Evolutionary conservation across 805 yeast species (phyloP).

Genomic region (Kazachstania psychrophila): DNA sequence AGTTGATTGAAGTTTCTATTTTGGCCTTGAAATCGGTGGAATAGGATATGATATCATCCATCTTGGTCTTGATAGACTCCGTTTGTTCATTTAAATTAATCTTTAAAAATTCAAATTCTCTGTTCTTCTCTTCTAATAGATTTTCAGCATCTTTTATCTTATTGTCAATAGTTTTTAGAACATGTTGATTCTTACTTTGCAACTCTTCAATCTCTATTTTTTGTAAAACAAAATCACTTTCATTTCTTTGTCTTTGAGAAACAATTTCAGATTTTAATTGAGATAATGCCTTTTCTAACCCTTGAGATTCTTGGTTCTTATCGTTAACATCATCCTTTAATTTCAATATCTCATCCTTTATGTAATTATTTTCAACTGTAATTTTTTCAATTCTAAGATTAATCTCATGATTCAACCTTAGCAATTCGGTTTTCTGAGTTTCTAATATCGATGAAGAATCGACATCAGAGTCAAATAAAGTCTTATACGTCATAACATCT

Average conservation of each 20-base stretch:
- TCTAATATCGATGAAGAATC: constrained; percentile 11
- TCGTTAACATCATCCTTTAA: constrained; percentile 47
- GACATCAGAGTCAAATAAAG: constrained; percentile 7
- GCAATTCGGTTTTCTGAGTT: constrained; percentile 24
- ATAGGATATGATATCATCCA: constrained; percentile 49
- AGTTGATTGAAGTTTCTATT: constrained; percentile 36
- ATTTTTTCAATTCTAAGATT: constrained; percentile 20
- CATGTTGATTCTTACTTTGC: constrained; percentile 45
- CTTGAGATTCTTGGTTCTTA: constrained; percentile 47
- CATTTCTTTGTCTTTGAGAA: constrained; percentile 44
- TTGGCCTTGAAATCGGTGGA: constrained; percentile 57
- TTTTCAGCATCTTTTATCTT: constrained; percentile 18
- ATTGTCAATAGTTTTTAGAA: constrained; percentile 37
- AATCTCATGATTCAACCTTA: constrained; percentile 30
- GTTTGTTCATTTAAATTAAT: constrained; percentile 41
- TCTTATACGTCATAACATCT: constrained; percentile 8
- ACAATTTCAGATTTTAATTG: constrained; percentile 46
- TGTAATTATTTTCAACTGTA: constrained; percentile 13
- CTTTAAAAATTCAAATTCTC: constrained; percentile 36
- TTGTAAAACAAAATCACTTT: constrained; percentile 38
- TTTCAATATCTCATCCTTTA: constrained; percentile 52
- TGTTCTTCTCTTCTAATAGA: constrained; percentile 41
- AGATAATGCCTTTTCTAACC: constrained; percentile 46
- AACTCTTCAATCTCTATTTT: constrained; percentile 58
- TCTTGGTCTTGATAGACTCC: constrained; percentile 41